Base-by-base conservation (phyloP, 768 basidiomycete species). In the Kwoniella bestiolae region DNA sequence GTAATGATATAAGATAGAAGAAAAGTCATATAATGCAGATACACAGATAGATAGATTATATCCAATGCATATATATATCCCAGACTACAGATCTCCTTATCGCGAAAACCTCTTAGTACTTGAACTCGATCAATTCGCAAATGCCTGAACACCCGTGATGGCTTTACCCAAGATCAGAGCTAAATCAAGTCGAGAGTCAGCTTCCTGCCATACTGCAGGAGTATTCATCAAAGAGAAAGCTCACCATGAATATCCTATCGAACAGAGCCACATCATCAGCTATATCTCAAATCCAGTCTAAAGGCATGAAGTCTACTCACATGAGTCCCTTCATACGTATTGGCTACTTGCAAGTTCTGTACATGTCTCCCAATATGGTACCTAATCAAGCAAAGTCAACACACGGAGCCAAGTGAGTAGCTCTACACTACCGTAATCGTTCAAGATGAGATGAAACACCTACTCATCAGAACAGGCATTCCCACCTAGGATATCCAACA, bases 361-460 rank as follows among this genome's bases (percentile, higher is more conserved):
- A 91, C 94, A 83, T 97, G 94, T 34, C 95, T 83, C n/a, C 91
- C 92, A 59, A 98, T 88, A 76, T 93, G 91, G 76, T 94, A 96
- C 79, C 91, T 94, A 65, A 6, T 45, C 34, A 35, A 2, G n/a
- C 45, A 5, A 55, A 51, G 14, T 16, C 23, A 51, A 18, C 7
- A 51, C 23, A 26, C 6, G 14, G 26, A 57, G 41, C n/a, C 12
- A 23, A 12, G 14, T 16, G 26, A 23, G 41, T n/a, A n/a, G n/a
- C n/a, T n/a, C n/a, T n/a, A n/a, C n/a, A n/a, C n/a, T n/a, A n/a
- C n/a, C n/a, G n/a, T n/a, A n/a, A n/a, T n/a, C n/a, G 45, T 14
- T 26, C 11, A 14, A 26, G 14, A 28, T 8, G 14, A 41, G 16
- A 38, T 9, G 25, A 31, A 49, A 49, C 34, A 84, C 89, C 75